Evolutionary conservation across 306 rosid genomes (phyloP).

Genomic region (Canavalia gladiata): DNA sequence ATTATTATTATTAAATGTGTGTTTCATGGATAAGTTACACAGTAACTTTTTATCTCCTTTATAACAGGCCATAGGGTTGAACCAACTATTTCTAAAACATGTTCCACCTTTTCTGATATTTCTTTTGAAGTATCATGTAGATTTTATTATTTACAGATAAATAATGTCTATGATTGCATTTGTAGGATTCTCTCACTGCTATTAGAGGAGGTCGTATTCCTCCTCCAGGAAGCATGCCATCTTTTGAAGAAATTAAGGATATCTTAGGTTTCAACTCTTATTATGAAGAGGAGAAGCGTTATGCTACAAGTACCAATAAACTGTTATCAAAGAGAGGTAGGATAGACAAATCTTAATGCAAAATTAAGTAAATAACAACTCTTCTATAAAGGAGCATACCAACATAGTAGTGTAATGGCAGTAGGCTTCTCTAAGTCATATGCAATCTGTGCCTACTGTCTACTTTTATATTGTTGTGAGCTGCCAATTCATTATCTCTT

Average conservation of each 20-base stretch:
- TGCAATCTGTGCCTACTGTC: slow-evolving; percentile 6
- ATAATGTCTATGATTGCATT: slow-evolving; percentile 36
- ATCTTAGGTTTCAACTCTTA: slow-evolving; percentile 86
- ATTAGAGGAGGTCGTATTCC: slow-evolving; percentile 94
- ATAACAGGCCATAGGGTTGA: neutral
- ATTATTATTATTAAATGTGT: no score
- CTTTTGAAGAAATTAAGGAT: slow-evolving; percentile 91
- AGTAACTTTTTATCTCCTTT: neutral
- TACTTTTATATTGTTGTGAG: slow-evolving; percentile 22
- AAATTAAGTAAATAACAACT: neutral
- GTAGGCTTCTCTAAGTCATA: slow-evolving; percentile 33
- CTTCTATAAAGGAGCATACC: neutral
- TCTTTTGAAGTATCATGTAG: neutral
- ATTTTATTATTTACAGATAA: slow-evolving; percentile 20
- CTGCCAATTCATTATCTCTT: slow-evolving; percentile 17
- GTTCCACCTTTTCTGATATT: slow-evolving; percentile 12
- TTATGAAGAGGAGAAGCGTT: slow-evolving; percentile 93
- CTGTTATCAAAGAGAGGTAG: slow-evolving; percentile 69
- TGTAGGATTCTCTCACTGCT: slow-evolving; percentile 86
- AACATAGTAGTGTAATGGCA: slow-evolving; percentile 25
- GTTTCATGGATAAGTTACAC: neutral
- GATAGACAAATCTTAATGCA: slow-evolving; percentile 42
- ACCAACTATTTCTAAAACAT: slow-evolving; percentile 6
- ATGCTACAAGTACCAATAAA: slow-evolving; percentile 60
- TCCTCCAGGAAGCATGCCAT: slow-evolving; percentile 95